phyloP scores from a whole-genome alignment of 805 yeast species.

The Saccharomycopsis oosterbeekiorum region DNA sequence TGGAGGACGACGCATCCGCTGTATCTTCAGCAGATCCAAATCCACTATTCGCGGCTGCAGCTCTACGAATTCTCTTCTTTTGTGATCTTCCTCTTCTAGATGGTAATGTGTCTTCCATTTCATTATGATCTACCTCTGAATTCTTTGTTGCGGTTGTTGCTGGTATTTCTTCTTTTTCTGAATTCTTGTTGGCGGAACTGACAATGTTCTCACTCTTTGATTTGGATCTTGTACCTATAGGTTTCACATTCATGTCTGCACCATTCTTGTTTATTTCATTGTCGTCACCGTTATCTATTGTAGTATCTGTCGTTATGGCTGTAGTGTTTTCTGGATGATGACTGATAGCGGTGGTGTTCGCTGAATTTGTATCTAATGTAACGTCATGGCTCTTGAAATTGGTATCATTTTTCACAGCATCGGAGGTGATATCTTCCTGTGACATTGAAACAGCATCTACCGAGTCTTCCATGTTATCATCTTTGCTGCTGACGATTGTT shows the following conservation, averaged over 20 bases:
- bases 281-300: neutral
- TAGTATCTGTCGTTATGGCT: neutral
- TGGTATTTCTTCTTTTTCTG: neutral
- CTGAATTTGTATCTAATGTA: conserved; percentile 20
- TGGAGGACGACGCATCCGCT: neutral
- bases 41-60: neutral
- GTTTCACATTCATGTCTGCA: neutral
- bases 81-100: conserved; percentile 9
- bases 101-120: neutral
- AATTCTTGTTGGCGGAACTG: neutral
- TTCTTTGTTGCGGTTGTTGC: neutral
- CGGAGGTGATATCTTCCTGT: neutral
- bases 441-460: neutral
- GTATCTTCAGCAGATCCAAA: neutral
- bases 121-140: neutral
- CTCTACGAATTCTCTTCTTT: conserved; percentile 13
- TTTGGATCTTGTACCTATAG: neutral
- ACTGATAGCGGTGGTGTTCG: neutral
- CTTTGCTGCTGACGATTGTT: neutral
- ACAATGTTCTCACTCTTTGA: neutral
- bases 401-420: neutral
- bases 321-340: neutral
- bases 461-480: neutral
- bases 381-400: neutral
- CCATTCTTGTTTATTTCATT: neutral